A percentile compares a stretch with the other conserved stretches of the same genome.
Conservation (phyloP, 495 filamentous ascomycete genomes). For the Penicillium macrosclerotiorum region DNA sequence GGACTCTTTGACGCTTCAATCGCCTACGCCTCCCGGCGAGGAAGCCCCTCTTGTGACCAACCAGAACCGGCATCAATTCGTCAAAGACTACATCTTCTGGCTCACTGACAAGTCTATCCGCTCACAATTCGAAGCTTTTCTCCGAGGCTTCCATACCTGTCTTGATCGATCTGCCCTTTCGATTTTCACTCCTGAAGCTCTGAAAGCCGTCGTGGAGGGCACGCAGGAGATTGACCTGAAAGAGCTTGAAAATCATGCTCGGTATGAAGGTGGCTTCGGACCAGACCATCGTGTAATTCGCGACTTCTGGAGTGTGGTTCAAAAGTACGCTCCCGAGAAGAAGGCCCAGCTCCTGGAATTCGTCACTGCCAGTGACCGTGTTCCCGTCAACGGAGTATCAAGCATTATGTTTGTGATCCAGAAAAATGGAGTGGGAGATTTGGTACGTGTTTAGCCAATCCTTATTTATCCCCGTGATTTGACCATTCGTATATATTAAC, state of each 20-base stretch:
- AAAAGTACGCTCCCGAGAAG: slow-evolving; percentile 57
- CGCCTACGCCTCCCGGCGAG: slow-evolving; percentile 24
- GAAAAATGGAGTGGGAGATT: slow-evolving; percentile 68
- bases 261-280: slow-evolving; percentile 78
- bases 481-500: no score
- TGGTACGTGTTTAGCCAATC: slow-evolving; percentile 29
- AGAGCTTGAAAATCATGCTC: slow-evolving; percentile 63
- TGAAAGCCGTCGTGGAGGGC: slow-evolving; percentile 81
- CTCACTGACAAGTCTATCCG: slow-evolving; percentile 74
- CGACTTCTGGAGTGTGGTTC: slow-evolving; percentile 82
- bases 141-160: slow-evolving; percentile 74
- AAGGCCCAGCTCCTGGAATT: slow-evolving; percentile 83
- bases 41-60: slow-evolving; percentile 62
- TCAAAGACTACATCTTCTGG: slow-evolving; percentile 86
- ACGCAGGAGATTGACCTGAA: slow-evolving; percentile 70
- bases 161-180: slow-evolving; percentile 65
- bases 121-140: slow-evolving; percentile 78
- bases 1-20: slow-evolving; percentile 17
- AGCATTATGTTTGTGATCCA: slow-evolving; percentile 81
- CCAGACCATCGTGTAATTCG: slow-evolving; percentile 62
- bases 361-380: slow-evolving; percentile 86
- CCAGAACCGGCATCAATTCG: slow-evolving; percentile 71
- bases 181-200: slow-evolving; percentile 65
- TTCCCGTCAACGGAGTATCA: slow-evolving; percentile 79
- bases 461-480: not conserved